phyloP scores from a whole-genome alignment of 1,139 yeast genomes.

The Blastobotrys arbuscula region DNA sequence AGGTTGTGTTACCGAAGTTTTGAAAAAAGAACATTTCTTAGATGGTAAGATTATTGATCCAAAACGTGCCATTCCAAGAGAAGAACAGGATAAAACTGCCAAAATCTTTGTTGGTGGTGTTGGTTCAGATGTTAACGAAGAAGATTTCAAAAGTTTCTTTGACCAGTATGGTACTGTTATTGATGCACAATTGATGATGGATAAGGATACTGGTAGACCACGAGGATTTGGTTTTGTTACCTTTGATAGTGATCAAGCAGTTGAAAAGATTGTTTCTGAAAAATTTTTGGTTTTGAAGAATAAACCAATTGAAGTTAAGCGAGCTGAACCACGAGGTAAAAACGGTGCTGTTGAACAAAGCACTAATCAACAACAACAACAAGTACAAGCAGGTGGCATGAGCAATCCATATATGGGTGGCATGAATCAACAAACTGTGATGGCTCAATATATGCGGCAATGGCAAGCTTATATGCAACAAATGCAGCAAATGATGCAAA shows the following conservation, averaged over 20 bases:
- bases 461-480: conserved; percentile 63
- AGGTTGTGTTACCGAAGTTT: conserved; percentile 77
- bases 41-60: conserved; percentile 99
- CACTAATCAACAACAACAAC: conserved; percentile 33
- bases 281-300: conserved; percentile 82
- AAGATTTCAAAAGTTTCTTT: conserved; percentile 83
- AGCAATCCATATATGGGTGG: conserved; percentile 36
- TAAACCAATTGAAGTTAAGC: conserved; percentile 88
- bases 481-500: conserved; percentile 35
- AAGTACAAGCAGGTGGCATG: conserved; percentile 20
- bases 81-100: conserved; percentile 96
- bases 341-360: conserved; percentile 18
- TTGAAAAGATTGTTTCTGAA: conserved; percentile 81
- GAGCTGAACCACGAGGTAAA: conserved; percentile 83
- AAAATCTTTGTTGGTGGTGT: conserved; percentile 98
- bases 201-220: conserved; percentile 95
- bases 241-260: conserved; percentile 93
- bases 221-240: conserved; percentile 98
- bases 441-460: conserved; percentile 83
- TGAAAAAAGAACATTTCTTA: conserved; percentile 79
- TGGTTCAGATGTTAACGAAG: conserved; percentile 91
- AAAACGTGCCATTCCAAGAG: conserved; percentile 95
- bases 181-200: conserved; percentile 97
- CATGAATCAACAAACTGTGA: conserved; percentile 78
- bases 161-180: conserved; percentile 88